Base-by-base conservation (phyloP, 2,329 filamentous ascomycete species). In the Gliomastix tumulicola region DNA sequence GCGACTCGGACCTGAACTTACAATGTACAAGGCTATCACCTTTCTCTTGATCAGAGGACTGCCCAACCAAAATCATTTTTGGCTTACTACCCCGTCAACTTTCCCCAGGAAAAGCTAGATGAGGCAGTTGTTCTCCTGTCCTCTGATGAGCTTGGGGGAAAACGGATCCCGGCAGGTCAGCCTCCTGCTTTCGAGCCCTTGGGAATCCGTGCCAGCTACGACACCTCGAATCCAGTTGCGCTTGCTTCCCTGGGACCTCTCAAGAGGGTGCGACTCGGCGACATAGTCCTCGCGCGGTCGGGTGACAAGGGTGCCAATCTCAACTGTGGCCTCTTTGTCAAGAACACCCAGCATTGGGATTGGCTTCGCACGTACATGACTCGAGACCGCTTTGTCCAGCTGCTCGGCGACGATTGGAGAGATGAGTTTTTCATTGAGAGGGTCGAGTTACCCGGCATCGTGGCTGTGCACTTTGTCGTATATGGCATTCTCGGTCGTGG, bases 401-500 rank as follows among this genome's bases (percentile, higher is more conserved):
- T 61, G 16, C 44, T 61, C 13, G 56, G 49, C 5, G 50, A 30
- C n/a, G 23, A 27, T 22, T 55, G 44, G 44, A 21, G 38, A 7
- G 41, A 44, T 7, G 40, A 28, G 23, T 51, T 59, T 32, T 42
- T 43, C 10, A 47, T 69, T 33, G 63, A 66, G 31, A 53, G 64
- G 3, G 66, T 65, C 33, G 65, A 68, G 47, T 43, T 68, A 21
- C 56, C 62, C 6, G 47, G 48, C 21, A 41, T 50, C 10, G 42
- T 41, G 4, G 46, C 49, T 13, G 53, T 59, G 21, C 55, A 59
- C 35, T 59, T 59, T 51, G 50, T 17, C 48, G 51, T 23, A 44
- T 71, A 17, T 56, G 66, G 69, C 42, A 65, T 68, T 42, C 48
- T 69, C 6, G 63, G 67, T 35, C 51, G 63, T 0, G 63, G 64